Conservation (phyloP, 2,329 filamentous ascomycete species). For the Xylaria sp. region DNA sequence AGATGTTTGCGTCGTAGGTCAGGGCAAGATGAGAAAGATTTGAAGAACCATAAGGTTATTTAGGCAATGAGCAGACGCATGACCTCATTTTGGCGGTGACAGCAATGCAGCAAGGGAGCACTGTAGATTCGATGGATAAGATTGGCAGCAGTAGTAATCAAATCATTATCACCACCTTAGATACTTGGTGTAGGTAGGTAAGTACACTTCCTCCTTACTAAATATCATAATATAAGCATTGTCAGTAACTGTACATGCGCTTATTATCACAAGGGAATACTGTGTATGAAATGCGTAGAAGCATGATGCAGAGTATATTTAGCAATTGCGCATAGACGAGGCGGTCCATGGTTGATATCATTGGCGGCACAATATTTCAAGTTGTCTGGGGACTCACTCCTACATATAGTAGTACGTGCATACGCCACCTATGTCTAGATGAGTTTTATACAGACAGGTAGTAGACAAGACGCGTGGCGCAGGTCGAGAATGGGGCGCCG, state of each 20-base stretch:
- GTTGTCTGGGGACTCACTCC: not conserved
- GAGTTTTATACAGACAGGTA: not conserved
- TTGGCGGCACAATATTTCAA: not conserved
- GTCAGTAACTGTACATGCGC: no score
- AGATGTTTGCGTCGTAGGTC: no score
- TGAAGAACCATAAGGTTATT: no score
- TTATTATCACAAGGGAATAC: no score
- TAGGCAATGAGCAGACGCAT: not conserved
- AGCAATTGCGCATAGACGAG: not conserved
- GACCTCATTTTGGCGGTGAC: not conserved
- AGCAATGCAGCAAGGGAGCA: not conserved
- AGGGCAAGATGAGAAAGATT: no score
- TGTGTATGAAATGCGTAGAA: no score
- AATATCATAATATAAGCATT: no score
- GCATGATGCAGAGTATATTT: no score
- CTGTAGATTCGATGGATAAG: no score
- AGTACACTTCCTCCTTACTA: not conserved
- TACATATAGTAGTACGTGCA: not conserved
- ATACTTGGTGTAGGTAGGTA: no score
- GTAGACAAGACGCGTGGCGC: not conserved
- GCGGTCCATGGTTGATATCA: not conserved
- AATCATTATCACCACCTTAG: not conserved
- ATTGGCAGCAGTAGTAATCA: not conserved
- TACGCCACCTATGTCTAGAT: not conserved
- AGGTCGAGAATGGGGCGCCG: not conserved